Evolutionary conservation across 352 stramenopile species (phyloP), one percentile per base, ranked within the genome.

Genomic region (Phytophthora ohioensis): DNA sequence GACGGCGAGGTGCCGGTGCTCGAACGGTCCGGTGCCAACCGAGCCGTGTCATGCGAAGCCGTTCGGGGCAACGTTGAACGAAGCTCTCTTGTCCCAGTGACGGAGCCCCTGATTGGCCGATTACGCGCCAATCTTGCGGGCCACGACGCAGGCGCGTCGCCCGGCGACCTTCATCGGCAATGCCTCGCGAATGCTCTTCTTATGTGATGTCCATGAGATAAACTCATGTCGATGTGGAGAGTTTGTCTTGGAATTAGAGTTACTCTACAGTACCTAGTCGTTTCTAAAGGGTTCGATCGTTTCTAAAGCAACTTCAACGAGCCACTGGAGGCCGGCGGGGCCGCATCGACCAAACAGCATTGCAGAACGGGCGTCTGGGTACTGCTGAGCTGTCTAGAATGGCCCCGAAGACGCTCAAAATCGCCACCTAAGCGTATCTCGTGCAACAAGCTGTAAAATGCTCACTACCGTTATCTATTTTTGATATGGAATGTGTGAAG

Each of bases 71-170:
- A 56, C 12, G 21, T 63, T 69, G 61, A 63, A 53, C 30, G 27
- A 39, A 17, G 13, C 6, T 55, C 60, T 59, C 60, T 68, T 62
- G 60, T 68, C 54, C 11, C 51, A 43, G 21, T 27, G 47, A 11
- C 6, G 30, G n/a, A 12, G 53, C n/a, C 31, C 35, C 41, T 56
- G 56, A 71, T 71, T 67, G 64, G 64, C 39, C 42, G 35, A 59
- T 57, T 51, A 56, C 47, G 36, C 34, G 41, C 41, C 62, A 41
- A 47, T 51, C 58, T 66, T 36, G 13, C 17, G 12, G n/a, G 34
- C 38, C 57, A 38, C 64, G 46, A 71, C 64, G 57, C 47, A 31
- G 57, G 64, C 56, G 64, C 64, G 64, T 71, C 64, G 64, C 31
- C 64, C 32, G 10, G 17, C 21, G 30, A 31, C 27, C 59, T 67